Percentiles rank a stretch among this genome's conserved stretches.
These are phyloP conservation scores for Salix viminalis DNA, from an alignment of 345 rosid genomes.

Conservation along the genomic window DNA sequence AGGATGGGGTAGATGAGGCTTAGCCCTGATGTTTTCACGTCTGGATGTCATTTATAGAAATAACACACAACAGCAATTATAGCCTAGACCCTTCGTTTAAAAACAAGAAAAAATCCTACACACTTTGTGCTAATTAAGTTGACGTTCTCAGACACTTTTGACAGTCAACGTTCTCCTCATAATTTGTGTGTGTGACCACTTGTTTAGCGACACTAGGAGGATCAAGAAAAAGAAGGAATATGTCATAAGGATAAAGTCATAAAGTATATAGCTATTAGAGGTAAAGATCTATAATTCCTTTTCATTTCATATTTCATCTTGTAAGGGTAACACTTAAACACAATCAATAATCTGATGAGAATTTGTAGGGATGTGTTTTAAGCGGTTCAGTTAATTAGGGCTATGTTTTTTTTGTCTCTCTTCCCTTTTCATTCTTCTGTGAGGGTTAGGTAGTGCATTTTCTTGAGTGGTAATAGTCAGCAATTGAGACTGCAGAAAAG, in stretches of 20 bases:
- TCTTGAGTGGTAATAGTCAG: constrained; percentile 3
- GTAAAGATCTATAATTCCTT: not conserved
- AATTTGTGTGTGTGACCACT: not conserved
- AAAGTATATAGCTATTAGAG: not conserved
- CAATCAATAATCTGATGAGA: not conserved
- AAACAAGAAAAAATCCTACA: not conserved
- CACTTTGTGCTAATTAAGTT: not conserved
- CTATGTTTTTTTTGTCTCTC: not conserved
- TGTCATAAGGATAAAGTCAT: not conserved
- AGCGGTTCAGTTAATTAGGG: not conserved
- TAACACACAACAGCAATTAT: constrained; percentile 9
- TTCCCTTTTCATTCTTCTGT: not conserved
- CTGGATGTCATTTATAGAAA: constrained; percentile 19
- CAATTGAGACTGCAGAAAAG: constrained; percentile 7
- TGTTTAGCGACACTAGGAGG: not conserved
- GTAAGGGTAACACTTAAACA: not conserved
- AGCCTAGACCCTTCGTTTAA: not conserved
- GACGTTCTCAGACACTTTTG: not conserved
- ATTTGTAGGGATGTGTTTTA: not conserved
- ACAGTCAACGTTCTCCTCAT: not conserved
- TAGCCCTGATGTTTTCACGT: constrained; percentile 42
- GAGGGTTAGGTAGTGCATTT: not conserved
- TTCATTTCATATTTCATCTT: not conserved
- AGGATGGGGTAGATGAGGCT: constrained; percentile 20
- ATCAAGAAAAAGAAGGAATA: not conserved